These are phyloP conservation scores for Ophiocordyceps sinensis DNA, from an alignment of 2,329 filamentous ascomycete species.

Conservation along the genomic window DNA sequence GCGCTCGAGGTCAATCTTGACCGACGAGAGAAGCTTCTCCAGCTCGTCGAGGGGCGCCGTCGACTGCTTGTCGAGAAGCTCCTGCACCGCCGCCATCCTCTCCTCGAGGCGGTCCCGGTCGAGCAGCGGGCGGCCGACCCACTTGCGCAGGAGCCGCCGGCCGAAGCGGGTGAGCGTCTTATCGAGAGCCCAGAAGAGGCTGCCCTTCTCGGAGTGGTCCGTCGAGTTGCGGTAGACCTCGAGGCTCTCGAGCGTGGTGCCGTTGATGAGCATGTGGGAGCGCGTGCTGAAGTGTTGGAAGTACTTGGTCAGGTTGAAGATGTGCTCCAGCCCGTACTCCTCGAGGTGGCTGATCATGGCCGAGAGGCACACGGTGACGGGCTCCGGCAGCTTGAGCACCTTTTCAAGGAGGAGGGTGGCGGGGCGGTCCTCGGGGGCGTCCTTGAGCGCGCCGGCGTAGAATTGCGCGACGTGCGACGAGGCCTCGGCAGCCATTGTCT, in stretches of 20 bases:
- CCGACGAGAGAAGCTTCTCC: constrained; percentile 53
- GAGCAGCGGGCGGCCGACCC: constrained; percentile 83
- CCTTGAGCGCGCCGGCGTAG: constrained; percentile 74
- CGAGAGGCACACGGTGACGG: constrained; percentile 82
- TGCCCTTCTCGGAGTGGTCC: constrained; percentile 71
- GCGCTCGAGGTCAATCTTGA: constrained; percentile 76
- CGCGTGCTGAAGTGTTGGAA: constrained; percentile 91
- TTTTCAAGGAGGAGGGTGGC: constrained; percentile 64
- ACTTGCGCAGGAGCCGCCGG: constrained; percentile 76
- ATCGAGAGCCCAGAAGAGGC: constrained; percentile 89
- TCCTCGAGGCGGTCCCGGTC: constrained; percentile 62
- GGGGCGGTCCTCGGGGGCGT: constrained; percentile 36
- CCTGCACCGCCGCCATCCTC: constrained; percentile 71
- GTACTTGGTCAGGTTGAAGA: constrained; percentile 92
- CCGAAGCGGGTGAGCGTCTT: constrained; percentile 85
- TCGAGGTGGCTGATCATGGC: constrained; percentile 90
- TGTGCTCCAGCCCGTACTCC: constrained; percentile 87
- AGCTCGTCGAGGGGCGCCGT: constrained; percentile 59
- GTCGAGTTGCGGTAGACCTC: constrained; percentile 95
- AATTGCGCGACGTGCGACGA: constrained; percentile 85
- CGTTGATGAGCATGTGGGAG: constrained; percentile 91
- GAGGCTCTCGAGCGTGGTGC: constrained; percentile 83
- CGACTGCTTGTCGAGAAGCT: constrained; percentile 57
- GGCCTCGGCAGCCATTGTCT: constrained; percentile 71
- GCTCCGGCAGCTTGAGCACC: constrained; percentile 69